Evolutionary conservation across 2,329 filamentous ascomycete genomes (phyloP).

Genomic region (Sphaceloma murrayae): DNA sequence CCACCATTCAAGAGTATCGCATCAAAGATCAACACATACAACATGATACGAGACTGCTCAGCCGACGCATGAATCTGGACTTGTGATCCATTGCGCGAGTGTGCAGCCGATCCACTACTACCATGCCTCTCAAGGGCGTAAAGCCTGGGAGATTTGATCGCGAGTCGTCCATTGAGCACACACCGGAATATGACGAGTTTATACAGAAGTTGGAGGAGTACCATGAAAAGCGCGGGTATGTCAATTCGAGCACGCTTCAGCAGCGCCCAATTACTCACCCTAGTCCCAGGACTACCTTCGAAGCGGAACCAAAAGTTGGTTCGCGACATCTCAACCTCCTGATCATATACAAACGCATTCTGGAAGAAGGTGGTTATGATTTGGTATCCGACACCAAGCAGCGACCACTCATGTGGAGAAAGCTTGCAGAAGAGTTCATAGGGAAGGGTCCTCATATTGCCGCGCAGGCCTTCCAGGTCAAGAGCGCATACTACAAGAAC

Average conservation of each 20-base stretch:
- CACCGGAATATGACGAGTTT: conserved; percentile 66
- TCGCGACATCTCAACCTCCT: conserved; percentile 65
- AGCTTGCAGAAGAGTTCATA: conserved; percentile 65
- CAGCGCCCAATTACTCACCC: conserved; percentile 2
- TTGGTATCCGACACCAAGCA: conserved; percentile 56
- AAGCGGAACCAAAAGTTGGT: conserved; percentile 72
- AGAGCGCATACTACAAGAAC: conserved; percentile 83
- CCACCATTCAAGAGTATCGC: no score
- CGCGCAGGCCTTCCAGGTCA: conserved; percentile 76
- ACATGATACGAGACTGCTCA: no score
- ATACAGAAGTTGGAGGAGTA: conserved; percentile 63
- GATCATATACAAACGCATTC: conserved; percentile 68
- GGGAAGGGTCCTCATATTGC: conserved; percentile 65
- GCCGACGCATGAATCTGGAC: no score
- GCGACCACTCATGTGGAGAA: conserved; percentile 79
- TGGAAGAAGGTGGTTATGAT: conserved; percentile 74
- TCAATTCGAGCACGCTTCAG: no score
- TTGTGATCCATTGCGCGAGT: no score
- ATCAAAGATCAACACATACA: no score
- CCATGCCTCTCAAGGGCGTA: conserved; percentile 22
- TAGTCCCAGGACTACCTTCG: conserved; percentile 53
- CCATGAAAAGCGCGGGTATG: conserved; percentile 64
- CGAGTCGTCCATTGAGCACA: conserved; percentile 40
- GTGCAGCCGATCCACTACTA: background rate
- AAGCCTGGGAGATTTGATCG: conserved; percentile 38